phyloP scores from a whole-genome alignment of 305 asterid species.

The Fraxinus greggii region DNA sequence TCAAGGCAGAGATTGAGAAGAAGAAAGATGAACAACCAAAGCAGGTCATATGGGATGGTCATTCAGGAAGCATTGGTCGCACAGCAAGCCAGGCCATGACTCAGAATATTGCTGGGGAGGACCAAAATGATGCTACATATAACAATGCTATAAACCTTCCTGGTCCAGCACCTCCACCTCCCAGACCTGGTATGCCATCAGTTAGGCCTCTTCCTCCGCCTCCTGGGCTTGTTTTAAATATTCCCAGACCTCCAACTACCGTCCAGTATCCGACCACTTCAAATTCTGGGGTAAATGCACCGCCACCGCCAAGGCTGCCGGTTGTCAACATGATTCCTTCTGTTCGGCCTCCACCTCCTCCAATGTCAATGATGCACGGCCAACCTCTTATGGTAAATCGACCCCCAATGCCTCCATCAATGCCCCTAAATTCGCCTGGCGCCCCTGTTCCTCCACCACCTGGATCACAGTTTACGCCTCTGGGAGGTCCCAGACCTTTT shows the following conservation, averaged over 20 bases:
- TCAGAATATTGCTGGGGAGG: slow-evolving; percentile 61
- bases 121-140: slow-evolving; percentile 42
- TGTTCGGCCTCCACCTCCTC: slow-evolving; percentile 68
- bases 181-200: slow-evolving; percentile 63
- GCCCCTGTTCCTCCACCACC: slow-evolving; percentile 77
- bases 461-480: slow-evolving; percentile 74
- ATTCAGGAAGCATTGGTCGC: slow-evolving; percentile 86
- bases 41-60: slow-evolving; percentile 98
- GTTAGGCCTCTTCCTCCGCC: slow-evolving; percentile 87
- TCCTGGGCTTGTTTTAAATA: slow-evolving; percentile 73
- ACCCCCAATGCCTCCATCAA: slow-evolving; percentile 60
- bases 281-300: slow-evolving; percentile 44
- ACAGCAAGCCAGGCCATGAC: slow-evolving; percentile 91
- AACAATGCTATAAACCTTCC: slow-evolving; percentile 56
- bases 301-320: slow-evolving; percentile 69
- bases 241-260: slow-evolving; percentile 62
- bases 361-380: slow-evolving; percentile 62
- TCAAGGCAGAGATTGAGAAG: slow-evolving; percentile 90
- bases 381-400: slow-evolving; percentile 64
- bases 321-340: slow-evolving; percentile 54
- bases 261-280: slow-evolving; percentile 53
- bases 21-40: slow-evolving; percentile 89
- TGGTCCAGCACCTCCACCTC: slow-evolving; percentile 89
- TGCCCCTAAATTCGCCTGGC: slow-evolving; percentile 37
- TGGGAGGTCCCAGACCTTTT: slow-evolving; percentile 62